Conservation (phyloP, 805 yeast species). For the Schwanniomyces polymorphus region DNA sequence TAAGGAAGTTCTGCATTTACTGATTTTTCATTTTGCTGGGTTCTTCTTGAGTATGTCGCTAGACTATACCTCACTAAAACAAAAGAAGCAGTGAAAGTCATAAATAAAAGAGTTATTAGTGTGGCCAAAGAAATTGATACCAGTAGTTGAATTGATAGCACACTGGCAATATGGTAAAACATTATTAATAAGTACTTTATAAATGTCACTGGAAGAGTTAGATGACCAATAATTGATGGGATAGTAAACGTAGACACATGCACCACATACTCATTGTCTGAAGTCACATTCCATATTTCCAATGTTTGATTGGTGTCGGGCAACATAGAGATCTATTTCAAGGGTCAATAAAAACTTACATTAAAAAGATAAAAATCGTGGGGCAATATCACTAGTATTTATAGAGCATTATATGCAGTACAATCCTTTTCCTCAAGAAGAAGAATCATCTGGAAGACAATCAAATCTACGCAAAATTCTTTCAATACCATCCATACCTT, state of each 20-base stretch:
- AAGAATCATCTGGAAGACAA: slow-evolving; percentile 35
- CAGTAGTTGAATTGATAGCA: slow-evolving; percentile 43
- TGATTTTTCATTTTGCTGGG: slow-evolving; percentile 36
- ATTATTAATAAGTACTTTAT: neutral
- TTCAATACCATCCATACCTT: slow-evolving; percentile 64
- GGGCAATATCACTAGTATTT: neutral
- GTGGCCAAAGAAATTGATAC: slow-evolving; percentile 54
- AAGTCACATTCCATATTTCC: neutral
- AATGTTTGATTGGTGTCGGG: neutral
- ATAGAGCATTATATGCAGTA: neutral
- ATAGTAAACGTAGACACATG: neutral
- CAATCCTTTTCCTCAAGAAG: neutral
- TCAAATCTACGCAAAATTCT: slow-evolving; percentile 43
- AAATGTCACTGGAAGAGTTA: neutral
- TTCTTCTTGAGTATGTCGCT: slow-evolving; percentile 55
- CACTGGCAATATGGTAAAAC: neutral
- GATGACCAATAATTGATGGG: neutral
- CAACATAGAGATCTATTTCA: neutral
- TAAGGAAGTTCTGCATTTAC: slow-evolving; percentile 44
- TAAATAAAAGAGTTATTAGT: slow-evolving; percentile 30
- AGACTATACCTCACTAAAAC: slow-evolving; percentile 60
- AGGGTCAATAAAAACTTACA: neutral
- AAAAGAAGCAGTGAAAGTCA: slow-evolving; percentile 35
- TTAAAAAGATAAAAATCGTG: neutral
- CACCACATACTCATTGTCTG: neutral